A percentile compares a stretch with the other conserved stretches of the same genome.
Conservation (phyloP, 2,329 filamentous ascomycete species). For the Colletotrichum plurivorum region DNA sequence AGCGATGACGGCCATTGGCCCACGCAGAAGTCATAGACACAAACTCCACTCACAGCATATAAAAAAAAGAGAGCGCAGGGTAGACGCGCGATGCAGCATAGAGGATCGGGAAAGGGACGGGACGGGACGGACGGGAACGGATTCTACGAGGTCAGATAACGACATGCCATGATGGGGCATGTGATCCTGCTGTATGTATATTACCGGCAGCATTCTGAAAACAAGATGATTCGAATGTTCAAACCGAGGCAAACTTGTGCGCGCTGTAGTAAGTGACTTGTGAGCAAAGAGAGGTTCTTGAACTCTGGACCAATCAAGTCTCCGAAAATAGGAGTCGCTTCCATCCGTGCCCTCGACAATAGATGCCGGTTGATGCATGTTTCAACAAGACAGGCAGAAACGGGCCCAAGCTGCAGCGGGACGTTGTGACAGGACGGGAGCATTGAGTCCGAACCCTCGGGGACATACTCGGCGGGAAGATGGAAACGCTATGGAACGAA, state of each 20-base stretch:
- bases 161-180: constrained; percentile 35
- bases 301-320: not conserved
- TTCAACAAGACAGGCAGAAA: constrained; percentile 5
- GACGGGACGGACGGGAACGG: constrained; percentile 16
- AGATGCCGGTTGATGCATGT: not conserved
- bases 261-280: not conserved
- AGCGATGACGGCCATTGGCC: constrained; percentile 39
- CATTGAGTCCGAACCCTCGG: not conserved
- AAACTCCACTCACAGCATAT: constrained; percentile 42
- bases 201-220: constrained; percentile 34
- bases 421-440: constrained; percentile 3
- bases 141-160: constrained; percentile 31
- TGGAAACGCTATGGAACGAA: not conserved
- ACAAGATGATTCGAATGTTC: constrained; percentile 20
- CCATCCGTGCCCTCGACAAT: not conserved
- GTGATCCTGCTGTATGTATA: constrained; percentile 42
- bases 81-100: constrained; percentile 39
- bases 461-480: not conserved
- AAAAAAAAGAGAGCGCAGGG: constrained; percentile 38
- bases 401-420: constrained; percentile 12
- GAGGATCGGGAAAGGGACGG: constrained; percentile 36
- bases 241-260: not conserved
- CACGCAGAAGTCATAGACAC: constrained; percentile 31
- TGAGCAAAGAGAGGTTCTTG: not conserved
- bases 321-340: not conserved